phyloP scores from a whole-genome alignment of 2,329 filamentous ascomycete genomes.

The Ophiosphaerella herpotricha region DNA sequence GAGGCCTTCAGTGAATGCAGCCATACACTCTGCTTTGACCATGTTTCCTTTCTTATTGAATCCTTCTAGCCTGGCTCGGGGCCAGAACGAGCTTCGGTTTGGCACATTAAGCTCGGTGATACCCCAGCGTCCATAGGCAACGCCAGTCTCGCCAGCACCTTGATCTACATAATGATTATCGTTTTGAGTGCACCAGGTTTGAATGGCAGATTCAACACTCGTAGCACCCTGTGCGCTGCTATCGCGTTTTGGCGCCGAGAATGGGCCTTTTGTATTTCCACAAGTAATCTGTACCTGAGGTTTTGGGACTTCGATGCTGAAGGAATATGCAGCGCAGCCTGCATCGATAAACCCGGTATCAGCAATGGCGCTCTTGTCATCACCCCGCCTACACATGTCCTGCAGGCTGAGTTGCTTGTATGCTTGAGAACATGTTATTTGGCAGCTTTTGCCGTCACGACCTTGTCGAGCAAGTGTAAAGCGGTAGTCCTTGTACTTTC shows the following conservation, averaged over 20 bases:
- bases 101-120: slow-evolving; percentile 2
- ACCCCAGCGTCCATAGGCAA: slow-evolving; percentile 1
- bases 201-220: slow-evolving; percentile 3
- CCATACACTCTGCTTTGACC: slow-evolving; percentile 1
- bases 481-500: slow-evolving; percentile 3
- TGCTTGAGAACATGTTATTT: background rate
- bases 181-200: slow-evolving; percentile 6
- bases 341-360: slow-evolving; percentile 2
- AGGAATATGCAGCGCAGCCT: slow-evolving; percentile 2
- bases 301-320: slow-evolving; percentile 1
- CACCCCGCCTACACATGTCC: background rate
- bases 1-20: slow-evolving; percentile 2
- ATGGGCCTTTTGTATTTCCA: background rate
- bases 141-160: background rate
- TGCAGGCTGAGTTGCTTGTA: slow-evolving; percentile 1
- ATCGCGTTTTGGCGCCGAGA: slow-evolving; percentile 9
- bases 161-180: background rate
- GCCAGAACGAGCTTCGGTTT: slow-evolving; percentile 7
- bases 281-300: background rate
- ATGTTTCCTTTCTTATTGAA: background rate
- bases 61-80: slow-evolving; percentile 1
- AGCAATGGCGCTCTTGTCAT: slow-evolving; percentile 1
- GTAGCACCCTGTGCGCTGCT: slow-evolving; percentile 1
- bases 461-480: background rate
- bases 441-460: background rate